Base-by-base conservation (phyloP, 2,329 filamentous ascomycete genomes). In the Ophiosphaerella herpotricha region DNA sequence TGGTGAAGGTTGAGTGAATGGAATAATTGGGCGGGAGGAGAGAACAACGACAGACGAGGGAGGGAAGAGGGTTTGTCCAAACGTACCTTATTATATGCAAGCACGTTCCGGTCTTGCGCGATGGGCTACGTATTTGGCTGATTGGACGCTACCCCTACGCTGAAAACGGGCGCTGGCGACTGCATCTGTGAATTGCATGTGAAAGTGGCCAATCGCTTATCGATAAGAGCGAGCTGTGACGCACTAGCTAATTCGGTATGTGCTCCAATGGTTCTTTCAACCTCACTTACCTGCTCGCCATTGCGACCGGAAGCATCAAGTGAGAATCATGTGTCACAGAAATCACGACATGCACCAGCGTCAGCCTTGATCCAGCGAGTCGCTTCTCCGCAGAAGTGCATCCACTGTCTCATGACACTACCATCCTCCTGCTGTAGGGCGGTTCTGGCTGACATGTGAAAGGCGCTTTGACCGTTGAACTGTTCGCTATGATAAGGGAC, bases 21-120 rank as follows among this genome's bases (percentile, higher is more conserved):
- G 26, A 13, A 23, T 14, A 18, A 31, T 26, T 33, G 43, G 39
- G 18, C 38, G 36, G 24, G 33, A 39, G 43, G 37, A 45, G 52
- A 37, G 36, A 47, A 37, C 43, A 44, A 42, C 33, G 49, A 46
- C 37, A 51, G 42, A 46, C 42, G 51, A 55, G 48, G 56, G 55
- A 46, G 48, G 45, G 46, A 49, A 46, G 23, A 39, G 36, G 36
- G 41, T 46, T 52, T 40, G 42, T 32, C 40, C 33, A 41, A 45
- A 50, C 52, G 31, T 54, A 48, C 45, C 62, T 62, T 61, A 61
- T 65, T 65, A 65, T 65, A 65, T 55, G 55, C 48, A 43, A 52
- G 50, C 46, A 41, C 32, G 53, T 45, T 42, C 50, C 40, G 38
- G 50, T 49, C 36, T 50, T 46, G 54, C 49, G 52, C 52, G 42